Base-by-base conservation (phyloP, 2,329 filamentous ascomycete species). In the Cladosporium sp. region DNA sequence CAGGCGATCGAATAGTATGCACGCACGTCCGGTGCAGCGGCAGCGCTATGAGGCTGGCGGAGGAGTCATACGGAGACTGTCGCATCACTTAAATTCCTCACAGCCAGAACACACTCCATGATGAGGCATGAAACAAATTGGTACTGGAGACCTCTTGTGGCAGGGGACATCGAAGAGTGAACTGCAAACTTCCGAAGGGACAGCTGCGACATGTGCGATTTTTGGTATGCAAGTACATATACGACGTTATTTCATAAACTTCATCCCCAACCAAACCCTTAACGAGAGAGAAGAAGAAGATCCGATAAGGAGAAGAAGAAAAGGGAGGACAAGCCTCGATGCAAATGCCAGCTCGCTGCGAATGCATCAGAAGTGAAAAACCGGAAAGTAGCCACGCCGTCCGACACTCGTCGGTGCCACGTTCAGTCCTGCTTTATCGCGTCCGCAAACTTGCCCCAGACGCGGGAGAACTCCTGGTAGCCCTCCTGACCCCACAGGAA, bases 391-490 rank as follows among this genome's bases (percentile, higher is more conserved):
- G 2, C 4, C 35, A 38, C 35, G 34, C 34, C 10, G n/a, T 35
- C 34, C 10, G 8, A 14, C 11, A 38, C 3, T n/a, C 13, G n/a
- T 28, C 22, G 22, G 22, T 28, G 22, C 22, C 22, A 7, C 22
- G 16, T 14, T 38, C 35, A 50, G 32, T 35, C 33, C 31, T 52
- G 19, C 42, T 52, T 46, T 7, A 52, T 7, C 10, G n/a, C 22
- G 18, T 33, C 42, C 10, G 49, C 49, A 19, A 54, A 54, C 19
- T 48, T 48, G n/a, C 44, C 44, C 52, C 52, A 54, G 13, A 46
- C 45, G 2, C 9, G 11, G 10, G 52, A 54, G 45, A 54, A 54
- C 52, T 54, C 16, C 52, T 54, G 52, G 41, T 54, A 54, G 18
- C 44, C 52, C 40, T 54, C 52, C 33, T 49, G 41, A 11, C 52